Evolutionary conservation across 768 basidiomycete genomes (phyloP).

Genomic region (Hemileccinum rubropunctum): DNA sequence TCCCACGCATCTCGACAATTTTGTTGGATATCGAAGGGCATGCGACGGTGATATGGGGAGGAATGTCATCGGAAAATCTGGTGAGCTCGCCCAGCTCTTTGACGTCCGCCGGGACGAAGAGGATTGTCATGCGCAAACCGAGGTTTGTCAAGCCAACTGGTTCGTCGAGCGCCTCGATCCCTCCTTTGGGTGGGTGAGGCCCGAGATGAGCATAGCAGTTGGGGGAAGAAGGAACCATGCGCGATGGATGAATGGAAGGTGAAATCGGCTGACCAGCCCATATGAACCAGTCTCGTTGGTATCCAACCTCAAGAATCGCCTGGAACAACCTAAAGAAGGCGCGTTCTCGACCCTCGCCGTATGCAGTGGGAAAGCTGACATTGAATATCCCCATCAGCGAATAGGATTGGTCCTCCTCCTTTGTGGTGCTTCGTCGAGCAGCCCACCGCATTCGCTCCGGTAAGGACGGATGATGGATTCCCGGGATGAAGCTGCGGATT

Average conservation of each 20-base stretch:
- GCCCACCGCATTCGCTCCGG: slow-evolving; percentile 3
- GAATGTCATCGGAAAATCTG: neutral
- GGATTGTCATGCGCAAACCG: neutral
- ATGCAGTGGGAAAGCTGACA: neutral
- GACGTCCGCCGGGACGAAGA: neutral
- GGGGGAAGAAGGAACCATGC: neutral
- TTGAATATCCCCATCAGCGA: slow-evolving; percentile 1
- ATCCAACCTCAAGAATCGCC: neutral
- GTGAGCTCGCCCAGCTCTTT: too few relatives aligned
- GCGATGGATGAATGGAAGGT: neutral
- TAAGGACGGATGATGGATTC: neutral
- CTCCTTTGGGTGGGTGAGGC: neutral
- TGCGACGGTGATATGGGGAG: neutral
- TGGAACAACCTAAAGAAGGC: slow-evolving; percentile 1
- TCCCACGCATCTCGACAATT: neutral
- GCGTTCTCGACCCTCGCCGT: neutral
- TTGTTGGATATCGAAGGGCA: neutral
- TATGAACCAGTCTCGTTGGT: neutral
- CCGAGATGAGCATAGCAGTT: neutral
- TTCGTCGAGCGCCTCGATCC: neutral
- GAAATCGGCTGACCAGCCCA: neutral
- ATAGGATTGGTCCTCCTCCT: neutral
- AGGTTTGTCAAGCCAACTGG: neutral
- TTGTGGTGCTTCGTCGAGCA: neutral
- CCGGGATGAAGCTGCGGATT: neutral